Base-by-base conservation (phyloP, 2,329 filamentous ascomycete species). In the Xylaria multiplex region DNA sequence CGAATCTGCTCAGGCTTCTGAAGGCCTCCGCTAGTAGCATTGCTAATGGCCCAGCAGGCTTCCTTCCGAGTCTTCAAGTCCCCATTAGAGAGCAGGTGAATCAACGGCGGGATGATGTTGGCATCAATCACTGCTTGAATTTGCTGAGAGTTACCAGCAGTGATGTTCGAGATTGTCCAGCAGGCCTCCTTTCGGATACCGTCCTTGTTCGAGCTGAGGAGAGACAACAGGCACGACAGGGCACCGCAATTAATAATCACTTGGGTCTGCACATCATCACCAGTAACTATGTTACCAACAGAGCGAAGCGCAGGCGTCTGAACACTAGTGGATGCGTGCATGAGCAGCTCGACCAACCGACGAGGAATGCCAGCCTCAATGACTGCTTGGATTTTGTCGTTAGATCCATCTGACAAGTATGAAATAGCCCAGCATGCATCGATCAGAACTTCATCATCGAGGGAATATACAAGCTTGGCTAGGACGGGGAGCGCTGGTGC, bases 341-440 rank as follows among this genome's bases (percentile, higher is more conserved):
- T 97, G 71, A 99, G 88, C 62, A 99, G 88, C 85, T 99, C 96
- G 4, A 99, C 96, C 7, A 99, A 89, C 69, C 96, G 91, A 71
- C 96, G 94, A 69, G 96, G 96, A 70, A 99, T 99, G 72, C 96
- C 95, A 50, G 95, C 96, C 83, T 99, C 96, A 75, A 99, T 98
- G 62, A 99, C 96, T 53, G 96, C 95, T 82, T 99, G 96, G 71
- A 99, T 99, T 86, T 99, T 99, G 78, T 99, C 96, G 80, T 99
- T 99, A 75, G 94, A 93, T 49, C 96, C 96, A 80, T 99, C 96
- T 2, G 96, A 98, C 22, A 99, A 89, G 78, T 99, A 99, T 0
- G 95, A 98, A 77, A 99, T 98, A 69, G 96, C 96, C 96, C 96
- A 99, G 89, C 96, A 99, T 66, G 96, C 96, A 81, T 99, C 96